These are phyloP conservation scores for Botrytis pseudocinerea DNA, from an alignment of 2,329 filamentous ascomycete species.

Conservation along the genomic window DNA sequence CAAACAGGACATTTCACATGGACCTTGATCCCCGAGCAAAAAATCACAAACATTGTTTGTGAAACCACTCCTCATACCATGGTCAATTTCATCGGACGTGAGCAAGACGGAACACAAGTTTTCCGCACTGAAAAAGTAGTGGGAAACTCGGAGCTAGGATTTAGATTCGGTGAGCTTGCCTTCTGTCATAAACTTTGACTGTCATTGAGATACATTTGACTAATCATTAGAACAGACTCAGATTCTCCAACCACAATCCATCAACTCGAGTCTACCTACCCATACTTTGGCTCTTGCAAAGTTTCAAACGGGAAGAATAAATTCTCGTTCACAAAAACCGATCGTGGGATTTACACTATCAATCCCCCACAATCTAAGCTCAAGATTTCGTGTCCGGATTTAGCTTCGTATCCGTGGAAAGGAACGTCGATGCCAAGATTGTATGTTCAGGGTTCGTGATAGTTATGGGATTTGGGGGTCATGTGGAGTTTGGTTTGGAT, in stretches of 20 bases:
- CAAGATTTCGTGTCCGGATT: constrained; percentile 6
- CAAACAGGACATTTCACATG: constrained; percentile 15
- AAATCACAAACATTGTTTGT: constrained; percentile 18
- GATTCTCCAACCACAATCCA: not conserved
- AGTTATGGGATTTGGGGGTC: not conserved
- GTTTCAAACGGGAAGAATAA: constrained; percentile 2
- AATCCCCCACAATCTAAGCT: constrained; percentile 4
- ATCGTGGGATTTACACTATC: constrained; percentile 9
- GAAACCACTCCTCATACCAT: constrained; percentile 6
- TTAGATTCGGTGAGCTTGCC: not conserved
- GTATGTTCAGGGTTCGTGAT: constrained; percentile 2
- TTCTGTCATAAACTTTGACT: not conserved
- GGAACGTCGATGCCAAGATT: constrained; percentile 9
- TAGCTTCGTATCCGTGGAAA: constrained; percentile 16
- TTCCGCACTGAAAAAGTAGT: constrained; percentile 9
- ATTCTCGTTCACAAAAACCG: constrained; percentile 10
- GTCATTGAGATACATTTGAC: not conserved
- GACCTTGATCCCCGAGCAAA: constrained; percentile 15
- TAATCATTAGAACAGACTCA: not conserved
- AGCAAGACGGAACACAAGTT: not conserved
- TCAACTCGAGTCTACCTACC: constrained; percentile 10
- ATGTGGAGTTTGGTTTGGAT: not conserved
- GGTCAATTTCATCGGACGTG: constrained; percentile 8
- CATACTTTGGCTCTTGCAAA: not conserved
- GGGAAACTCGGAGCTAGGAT: not conserved